Evolutionary conservation across 176 grass and related monocot genomes (phyloP), one percentile per base, ranked within the genome.

Genomic region (Poa pratensis): DNA sequence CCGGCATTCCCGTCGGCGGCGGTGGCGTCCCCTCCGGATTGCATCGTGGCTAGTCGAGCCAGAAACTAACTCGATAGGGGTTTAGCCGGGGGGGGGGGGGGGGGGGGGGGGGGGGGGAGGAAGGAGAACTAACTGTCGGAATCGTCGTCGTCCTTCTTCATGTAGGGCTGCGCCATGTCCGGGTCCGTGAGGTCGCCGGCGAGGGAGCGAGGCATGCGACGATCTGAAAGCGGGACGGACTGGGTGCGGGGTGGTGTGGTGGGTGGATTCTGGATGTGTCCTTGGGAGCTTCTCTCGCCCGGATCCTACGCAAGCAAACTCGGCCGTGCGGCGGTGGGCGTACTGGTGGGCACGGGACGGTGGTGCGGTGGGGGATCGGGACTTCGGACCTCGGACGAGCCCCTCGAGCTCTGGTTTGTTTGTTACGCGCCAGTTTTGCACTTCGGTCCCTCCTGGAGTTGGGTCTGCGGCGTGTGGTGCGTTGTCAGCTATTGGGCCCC

Each of bases 81-180:
- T 75, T 84, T 32, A 50, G 26, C 5, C 8, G 70, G 61, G 53
- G 53, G 20, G 72, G 30, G 30, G 30, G 30, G 30, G 30, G 30
- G 30, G 30, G 30, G 30, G 30, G 30, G 35, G 35, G 35, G 35
- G 35, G 35, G 35, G 35, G 5, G 35, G 5, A 37, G 35, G 35
- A 37, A 64, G 34, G 55, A 26, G 0, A 26, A 42, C 76, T 52
- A 3, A 94, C 93, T 86, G 2, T 94, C 90, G 26, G 80, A 83
- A 49, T 94, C 90, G 75, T 94, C 93, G 78, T 94, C 93, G 63
- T 94, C 90, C 83, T 94, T 94, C 86, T 94, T 94, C 82, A 90
- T 85, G 85, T 90, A 89, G 55, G 88, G 88, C 32, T 94, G 90
- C 77, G 90, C 90, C 93, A 94, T 94, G 59, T 82, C 86, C 65